Percentiles rank a stretch among this genome's conserved stretches.
Evolutionary conservation across 345 rosid genomes (phyloP).

Genomic region (Theobroma cacao): DNA sequence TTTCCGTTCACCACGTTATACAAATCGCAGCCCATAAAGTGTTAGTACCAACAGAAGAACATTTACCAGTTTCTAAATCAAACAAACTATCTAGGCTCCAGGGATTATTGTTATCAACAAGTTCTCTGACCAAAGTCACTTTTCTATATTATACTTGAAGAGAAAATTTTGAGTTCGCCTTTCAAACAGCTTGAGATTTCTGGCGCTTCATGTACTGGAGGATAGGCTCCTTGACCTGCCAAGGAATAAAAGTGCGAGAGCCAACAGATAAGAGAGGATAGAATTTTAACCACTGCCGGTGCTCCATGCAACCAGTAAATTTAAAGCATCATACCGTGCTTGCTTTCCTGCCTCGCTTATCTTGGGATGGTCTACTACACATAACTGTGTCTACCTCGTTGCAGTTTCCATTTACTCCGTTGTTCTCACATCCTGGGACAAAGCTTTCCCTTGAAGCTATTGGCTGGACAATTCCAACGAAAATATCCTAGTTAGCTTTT

Average conservation of each 20-base stretch:
- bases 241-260: neutral
- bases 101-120: neutral
- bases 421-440: conserved; percentile 41
- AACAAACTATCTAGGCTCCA: neutral
- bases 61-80: neutral
- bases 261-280: neutral
- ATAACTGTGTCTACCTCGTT: conserved; percentile 39
- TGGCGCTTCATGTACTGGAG: conserved; percentile 71
- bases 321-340: conserved; percentile 62
- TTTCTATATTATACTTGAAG: neutral
- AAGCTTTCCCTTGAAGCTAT: conserved; percentile 84
- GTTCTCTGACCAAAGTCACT: neutral
- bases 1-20: neutral
- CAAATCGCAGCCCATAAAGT: neutral
- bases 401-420: conserved; percentile 31
- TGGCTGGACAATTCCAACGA: conserved; percentile 43
- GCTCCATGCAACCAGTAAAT: neutral
- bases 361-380: conserved; percentile 60
- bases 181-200: conserved; percentile 58
- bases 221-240: conserved; percentile 94
- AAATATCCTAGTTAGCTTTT: neutral
- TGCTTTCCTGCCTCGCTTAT: conserved; percentile 66
- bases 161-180: neutral
- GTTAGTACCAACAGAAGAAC: neutral
- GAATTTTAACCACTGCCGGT: neutral